phyloP scores from a whole-genome alignment of 495 filamentous ascomycete species.

The Neurospora sp. region DNA sequence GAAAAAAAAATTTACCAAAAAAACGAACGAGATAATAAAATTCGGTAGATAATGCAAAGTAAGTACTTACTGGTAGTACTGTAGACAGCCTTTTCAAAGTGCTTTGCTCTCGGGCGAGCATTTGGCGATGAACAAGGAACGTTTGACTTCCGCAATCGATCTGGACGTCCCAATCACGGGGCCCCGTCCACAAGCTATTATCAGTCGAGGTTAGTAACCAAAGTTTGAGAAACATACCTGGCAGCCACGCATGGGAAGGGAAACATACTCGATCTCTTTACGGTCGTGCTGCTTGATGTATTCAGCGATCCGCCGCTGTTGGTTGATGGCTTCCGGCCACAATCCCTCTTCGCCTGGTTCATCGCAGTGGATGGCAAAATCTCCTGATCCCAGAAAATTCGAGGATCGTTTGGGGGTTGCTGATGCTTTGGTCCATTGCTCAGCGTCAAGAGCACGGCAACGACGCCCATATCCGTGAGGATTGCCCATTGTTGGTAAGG shows the following conservation, averaged over 20 bases:
- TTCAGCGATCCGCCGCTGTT: not conserved
- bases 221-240: not conserved
- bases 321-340: not conserved
- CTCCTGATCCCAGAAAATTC: not conserved
- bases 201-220: not conserved
- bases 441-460: not conserved
- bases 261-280: not conserved
- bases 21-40: not conserved
- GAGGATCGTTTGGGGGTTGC: not conserved
- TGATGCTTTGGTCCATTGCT: not conserved
- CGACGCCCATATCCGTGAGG: not conserved
- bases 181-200: not conserved
- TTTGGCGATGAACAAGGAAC: conserved; percentile 1
- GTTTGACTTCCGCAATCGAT: conserved; percentile 7
- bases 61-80: not conserved
- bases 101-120: not conserved
- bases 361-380: not conserved
- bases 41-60: not conserved
- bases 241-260: not conserved
- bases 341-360: not conserved
- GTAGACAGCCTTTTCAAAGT: not conserved
- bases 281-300: not conserved
- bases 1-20: not conserved
- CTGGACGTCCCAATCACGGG: conserved; percentile 11
- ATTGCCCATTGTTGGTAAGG: not conserved